Evolutionary conservation across 129 eudicot genomes (phyloP).

Genomic region (Glebionis coronaria): DNA sequence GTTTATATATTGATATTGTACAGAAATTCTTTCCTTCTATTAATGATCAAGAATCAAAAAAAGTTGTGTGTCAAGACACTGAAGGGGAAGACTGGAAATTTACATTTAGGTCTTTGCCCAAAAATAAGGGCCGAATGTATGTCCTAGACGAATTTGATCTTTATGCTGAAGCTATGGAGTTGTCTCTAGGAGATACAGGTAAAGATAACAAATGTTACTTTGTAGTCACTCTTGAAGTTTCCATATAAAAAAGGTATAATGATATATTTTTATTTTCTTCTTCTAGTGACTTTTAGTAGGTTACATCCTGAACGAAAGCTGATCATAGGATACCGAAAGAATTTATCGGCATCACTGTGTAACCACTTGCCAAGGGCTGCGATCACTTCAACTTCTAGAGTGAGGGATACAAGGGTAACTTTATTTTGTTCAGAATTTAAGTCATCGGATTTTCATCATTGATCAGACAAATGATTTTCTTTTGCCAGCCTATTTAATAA

Average conservation of each 20-base stretch:
- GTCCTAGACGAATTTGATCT: constrained; percentile 77
- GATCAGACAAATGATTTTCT: too few species aligned
- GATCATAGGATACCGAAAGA: constrained; percentile 59
- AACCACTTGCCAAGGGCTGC: too few species aligned
- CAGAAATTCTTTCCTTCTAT: constrained; percentile 73
- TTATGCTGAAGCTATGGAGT: constrained; percentile 50
- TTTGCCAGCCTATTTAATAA: too few species aligned
- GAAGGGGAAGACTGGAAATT: constrained; percentile 66
- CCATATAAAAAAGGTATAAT: neutral
- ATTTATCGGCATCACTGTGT: neutral
- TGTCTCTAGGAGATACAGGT: constrained; percentile 80
- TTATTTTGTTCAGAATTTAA: too few species aligned
- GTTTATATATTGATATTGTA: neutral
- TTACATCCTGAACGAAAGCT: constrained; percentile 61
- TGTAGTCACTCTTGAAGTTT: neutral
- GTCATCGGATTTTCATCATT: too few species aligned
- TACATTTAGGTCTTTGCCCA: constrained; percentile 69
- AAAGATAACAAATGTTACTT: constrained; percentile 5
- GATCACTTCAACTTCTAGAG: too few species aligned
- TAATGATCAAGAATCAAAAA: constrained; percentile 50
- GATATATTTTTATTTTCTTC: neutral
- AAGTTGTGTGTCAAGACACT: constrained; percentile 54
- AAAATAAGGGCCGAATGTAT: constrained; percentile 74
- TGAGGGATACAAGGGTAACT: too few species aligned
- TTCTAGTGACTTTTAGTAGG: constrained; percentile 66